A percentile compares a stretch with the other conserved stretches of the same genome.
phyloP scores from a whole-genome alignment of 2,329 filamentous ascomycete species.

The Truncatella angustata region DNA sequence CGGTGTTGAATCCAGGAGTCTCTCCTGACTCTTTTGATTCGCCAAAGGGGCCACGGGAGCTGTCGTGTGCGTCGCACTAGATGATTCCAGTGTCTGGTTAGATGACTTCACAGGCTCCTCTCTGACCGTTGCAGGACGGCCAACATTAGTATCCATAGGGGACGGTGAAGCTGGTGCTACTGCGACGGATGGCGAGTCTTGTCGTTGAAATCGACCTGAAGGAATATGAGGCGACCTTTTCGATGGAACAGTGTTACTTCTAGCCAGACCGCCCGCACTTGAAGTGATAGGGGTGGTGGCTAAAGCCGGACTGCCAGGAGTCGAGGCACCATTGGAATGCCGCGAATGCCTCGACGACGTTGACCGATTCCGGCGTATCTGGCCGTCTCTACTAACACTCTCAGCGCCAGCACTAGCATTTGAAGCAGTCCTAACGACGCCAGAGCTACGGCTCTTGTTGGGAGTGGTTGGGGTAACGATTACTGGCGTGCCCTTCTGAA shows the following conservation, averaged over 20 bases:
- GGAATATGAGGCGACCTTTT: constrained; percentile 77
- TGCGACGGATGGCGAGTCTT: constrained; percentile 29
- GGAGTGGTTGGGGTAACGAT: constrained; percentile 47
- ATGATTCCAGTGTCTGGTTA: constrained; percentile 23
- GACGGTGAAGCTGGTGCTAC: constrained; percentile 47
- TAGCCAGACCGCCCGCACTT: constrained; percentile 43
- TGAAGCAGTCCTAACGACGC: constrained; percentile 74
- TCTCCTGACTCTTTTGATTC: constrained; percentile 48
- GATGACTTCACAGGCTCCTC: constrained; percentile 24
- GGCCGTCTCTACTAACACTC: constrained; percentile 77
- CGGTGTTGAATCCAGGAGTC: constrained; percentile 36
- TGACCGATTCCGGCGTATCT: constrained; percentile 83
- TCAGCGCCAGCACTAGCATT: constrained; percentile 87
- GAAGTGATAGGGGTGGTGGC: constrained; percentile 42
- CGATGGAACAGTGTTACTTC: constrained; percentile 90
- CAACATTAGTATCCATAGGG: constrained; percentile 40
- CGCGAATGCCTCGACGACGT: constrained; percentile 86
- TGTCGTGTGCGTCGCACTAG: constrained; percentile 27
- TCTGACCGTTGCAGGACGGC: constrained; percentile 30
- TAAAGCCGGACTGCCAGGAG: constrained; percentile 62
- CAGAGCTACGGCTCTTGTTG: constrained; percentile 51
- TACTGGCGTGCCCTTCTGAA: constrained; percentile 64
- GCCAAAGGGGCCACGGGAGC: constrained; percentile 25
- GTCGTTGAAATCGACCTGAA: constrained; percentile 60
- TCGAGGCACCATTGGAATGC: constrained; percentile 68